These are phyloP conservation scores for Cercospora janseana DNA, from an alignment of 2,329 filamentous ascomycete species.

Conservation along the genomic window DNA sequence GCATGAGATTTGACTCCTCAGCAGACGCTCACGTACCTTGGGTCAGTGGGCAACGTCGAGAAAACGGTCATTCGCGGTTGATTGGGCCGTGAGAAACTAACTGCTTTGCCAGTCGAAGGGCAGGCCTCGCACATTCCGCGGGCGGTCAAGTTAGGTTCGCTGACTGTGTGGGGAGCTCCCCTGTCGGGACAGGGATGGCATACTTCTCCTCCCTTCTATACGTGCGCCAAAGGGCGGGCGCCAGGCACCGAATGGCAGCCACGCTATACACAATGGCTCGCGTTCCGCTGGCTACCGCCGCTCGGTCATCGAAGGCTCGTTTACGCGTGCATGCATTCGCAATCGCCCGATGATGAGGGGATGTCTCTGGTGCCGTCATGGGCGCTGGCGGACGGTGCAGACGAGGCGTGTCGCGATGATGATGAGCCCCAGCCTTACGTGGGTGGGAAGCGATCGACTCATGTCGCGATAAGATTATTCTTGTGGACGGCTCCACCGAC, in stretches of 20 bases:
- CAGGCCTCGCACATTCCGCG: background rate
- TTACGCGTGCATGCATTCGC: background rate
- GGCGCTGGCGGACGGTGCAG: background rate
- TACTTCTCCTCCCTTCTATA: no score
- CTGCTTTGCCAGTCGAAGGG: background rate
- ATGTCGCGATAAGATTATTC: no score
- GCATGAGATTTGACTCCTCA: background rate
- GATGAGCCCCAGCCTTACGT: no score
- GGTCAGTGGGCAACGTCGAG: background rate
- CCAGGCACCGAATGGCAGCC: background rate
- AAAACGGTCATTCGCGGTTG: background rate
- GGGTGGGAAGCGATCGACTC: no score
- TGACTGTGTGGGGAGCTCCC: constrained; percentile 9
- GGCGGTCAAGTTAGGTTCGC: constrained; percentile 3
- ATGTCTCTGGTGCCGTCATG: no score
- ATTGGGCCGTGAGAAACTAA: constrained; percentile 5
- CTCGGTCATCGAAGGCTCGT: background rate
- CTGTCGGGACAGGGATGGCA: constrained; percentile 1
- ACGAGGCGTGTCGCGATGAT: background rate
- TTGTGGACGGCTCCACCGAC: background rate
- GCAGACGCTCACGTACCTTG: background rate
- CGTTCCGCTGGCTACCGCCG: constrained; percentile 4
- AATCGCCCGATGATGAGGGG: background rate
- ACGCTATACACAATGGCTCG: background rate
- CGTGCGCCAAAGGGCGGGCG: background rate